These are phyloP conservation scores for Aspergillus affinis DNA, from an alignment of 495 filamentous ascomycete genomes.

Conservation along the genomic window DNA sequence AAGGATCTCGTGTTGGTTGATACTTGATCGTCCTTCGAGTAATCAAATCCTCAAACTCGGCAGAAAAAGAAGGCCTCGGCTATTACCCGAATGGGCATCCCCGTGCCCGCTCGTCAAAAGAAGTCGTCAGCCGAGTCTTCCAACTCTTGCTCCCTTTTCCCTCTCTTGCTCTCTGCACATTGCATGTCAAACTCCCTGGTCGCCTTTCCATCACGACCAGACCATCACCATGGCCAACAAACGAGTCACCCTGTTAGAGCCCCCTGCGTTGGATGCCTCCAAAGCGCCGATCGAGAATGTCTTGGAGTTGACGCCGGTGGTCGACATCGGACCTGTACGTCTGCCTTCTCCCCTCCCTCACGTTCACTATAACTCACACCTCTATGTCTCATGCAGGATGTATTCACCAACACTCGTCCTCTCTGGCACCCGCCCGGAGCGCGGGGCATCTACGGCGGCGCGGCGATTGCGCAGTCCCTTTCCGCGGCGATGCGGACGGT, in stretches of 20 bases:
- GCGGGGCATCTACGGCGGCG: constrained; percentile 89
- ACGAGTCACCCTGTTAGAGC: constrained; percentile 69
- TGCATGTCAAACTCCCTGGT: neutral
- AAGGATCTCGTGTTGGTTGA: neutral
- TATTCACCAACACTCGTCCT: constrained; percentile 90
- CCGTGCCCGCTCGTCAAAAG: constrained; percentile 11
- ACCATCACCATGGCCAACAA: constrained; percentile 33
- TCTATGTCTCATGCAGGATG: constrained; percentile 50
- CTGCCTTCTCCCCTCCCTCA: neutral
- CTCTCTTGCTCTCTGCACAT: neutral
- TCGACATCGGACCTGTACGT: constrained; percentile 76
- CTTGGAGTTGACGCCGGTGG: constrained; percentile 76
- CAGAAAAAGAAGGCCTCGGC: constrained; percentile 19
- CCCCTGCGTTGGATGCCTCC: constrained; percentile 67
- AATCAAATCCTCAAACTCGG: neutral
- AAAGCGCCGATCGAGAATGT: constrained; percentile 86
- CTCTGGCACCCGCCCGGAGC: constrained; percentile 90
- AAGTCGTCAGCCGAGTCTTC: constrained; percentile 3
- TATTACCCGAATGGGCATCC: constrained; percentile 23
- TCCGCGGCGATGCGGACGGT: constrained; percentile 87
- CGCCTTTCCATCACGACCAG: neutral
- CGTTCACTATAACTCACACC: constrained; percentile 8
- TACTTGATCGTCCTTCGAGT: neutral
- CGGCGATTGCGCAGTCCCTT: constrained; percentile 89
- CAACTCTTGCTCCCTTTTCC: constrained; percentile 1